Percentiles rank a stretch among this genome's conserved stretches.
Evolutionary conservation across 176 grass and related monocot species (phyloP).

Genomic region (Areca catechu): DNA sequence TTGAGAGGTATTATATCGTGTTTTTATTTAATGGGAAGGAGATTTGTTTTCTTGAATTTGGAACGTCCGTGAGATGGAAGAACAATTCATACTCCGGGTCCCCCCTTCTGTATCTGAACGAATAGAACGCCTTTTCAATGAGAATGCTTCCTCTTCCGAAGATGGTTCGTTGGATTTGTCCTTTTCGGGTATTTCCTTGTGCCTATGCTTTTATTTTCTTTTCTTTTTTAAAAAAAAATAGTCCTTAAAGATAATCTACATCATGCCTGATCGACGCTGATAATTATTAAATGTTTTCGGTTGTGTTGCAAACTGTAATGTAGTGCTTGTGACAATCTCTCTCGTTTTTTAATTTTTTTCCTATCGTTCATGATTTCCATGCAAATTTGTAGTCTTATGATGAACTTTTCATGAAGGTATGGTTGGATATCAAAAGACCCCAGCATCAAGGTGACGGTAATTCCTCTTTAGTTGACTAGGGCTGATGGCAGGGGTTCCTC

Average conservation of each 20-base stretch:
- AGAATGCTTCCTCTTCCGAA: constrained; percentile 44
- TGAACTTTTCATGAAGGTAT: not conserved
- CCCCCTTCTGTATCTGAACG: constrained; percentile 62
- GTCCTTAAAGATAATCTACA: not conserved
- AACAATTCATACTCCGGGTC: constrained; percentile 86
- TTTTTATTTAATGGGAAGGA: no score
- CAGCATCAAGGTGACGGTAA: no score
- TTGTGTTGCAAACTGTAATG: no score
- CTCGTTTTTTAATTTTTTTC: no score
- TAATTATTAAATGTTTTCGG: not conserved
- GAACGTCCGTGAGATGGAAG: constrained; percentile 37
- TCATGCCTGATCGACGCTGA: no score
- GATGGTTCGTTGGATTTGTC: constrained; percentile 71
- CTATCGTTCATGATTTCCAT: no score
- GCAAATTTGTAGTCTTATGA: not conserved
- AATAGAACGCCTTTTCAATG: constrained; percentile 72
- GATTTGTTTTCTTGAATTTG: no score
- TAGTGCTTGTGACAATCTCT: not conserved
- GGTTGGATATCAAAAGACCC: no score
- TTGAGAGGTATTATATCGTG: no score
- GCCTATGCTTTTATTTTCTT: not conserved
- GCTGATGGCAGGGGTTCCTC: no score
- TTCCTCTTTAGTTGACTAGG: no score
- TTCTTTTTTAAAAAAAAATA: not conserved
- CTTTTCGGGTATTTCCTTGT: constrained; percentile 47